Base-by-base conservation (phyloP, 1,139 yeast species). In the Sporopachydermia cereana region DNA sequence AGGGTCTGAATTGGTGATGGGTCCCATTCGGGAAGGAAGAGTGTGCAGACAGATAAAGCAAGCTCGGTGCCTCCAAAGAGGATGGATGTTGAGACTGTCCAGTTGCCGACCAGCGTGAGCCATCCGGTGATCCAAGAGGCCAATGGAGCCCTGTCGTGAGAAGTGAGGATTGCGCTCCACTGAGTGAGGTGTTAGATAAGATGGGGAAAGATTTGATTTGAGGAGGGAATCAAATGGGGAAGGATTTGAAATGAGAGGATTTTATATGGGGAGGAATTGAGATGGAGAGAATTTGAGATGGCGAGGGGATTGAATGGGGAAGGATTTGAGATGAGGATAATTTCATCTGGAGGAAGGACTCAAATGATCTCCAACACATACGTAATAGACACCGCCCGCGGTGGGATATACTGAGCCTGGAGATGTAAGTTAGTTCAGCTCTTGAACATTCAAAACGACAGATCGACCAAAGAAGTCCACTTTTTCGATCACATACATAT, bases 101-200 rank as follows among this genome's bases (percentile, higher is more conserved):
- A 77, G 54, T 79, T 81, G 0, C 93, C 91, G 23, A 83, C 69
- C 24, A 82, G 65, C 45, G 81, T 63, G 50, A 78, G 72, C 84
- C 89, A 83, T 0, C 91, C 91, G 0, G 85, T 80, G 54, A 73
- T 75, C 88, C 89, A 82, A 3, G 85, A 77, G 46, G 77, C 66
- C 2, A 73, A 58, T 42, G 71, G 59, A 3, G 83, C 72, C 49
- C 76, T 74, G 44, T 66, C 67, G 3, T 74, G 74, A 47, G 72
- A 73, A 31, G 86, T 78, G 42, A 83, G 61, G 48, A 82, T 74
- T 4, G 85, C 84, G 55, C 85, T 77, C 59, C 81, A 81, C 39
- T 34, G 29, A 25, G 29, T 25, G 14, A 14, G 29, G 29, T 7
- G 29, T 14, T 25, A 25, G 7, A 14, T 7, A 25, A 14, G 29